Percentiles rank a stretch among this genome's conserved stretches.
Evolutionary conservation across 2,329 filamentous ascomycete genomes (phyloP).

Genomic region (Fusarium solani-melongenae): DNA sequence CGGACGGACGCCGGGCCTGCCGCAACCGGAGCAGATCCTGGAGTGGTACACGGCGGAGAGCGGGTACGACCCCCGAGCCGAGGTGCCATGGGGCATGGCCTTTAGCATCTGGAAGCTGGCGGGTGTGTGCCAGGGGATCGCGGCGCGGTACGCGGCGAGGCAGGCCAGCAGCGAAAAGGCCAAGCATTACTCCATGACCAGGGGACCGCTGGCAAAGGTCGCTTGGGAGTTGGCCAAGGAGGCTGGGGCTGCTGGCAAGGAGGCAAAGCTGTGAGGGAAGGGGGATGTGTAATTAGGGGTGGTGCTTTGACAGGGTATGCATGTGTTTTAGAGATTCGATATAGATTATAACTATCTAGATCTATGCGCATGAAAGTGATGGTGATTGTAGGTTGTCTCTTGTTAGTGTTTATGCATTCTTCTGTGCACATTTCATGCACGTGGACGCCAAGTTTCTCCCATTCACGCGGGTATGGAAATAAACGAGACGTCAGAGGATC

Average conservation of each 20-base stretch:
- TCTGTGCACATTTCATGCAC: not conserved
- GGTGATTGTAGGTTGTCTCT: not conserved
- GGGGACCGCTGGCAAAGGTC: slow-evolving; percentile 78
- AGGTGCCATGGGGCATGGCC: slow-evolving; percentile 70
- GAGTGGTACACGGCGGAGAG: slow-evolving; percentile 60
- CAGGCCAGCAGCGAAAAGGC: slow-evolving; percentile 93
- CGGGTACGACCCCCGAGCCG: slow-evolving; percentile 75
- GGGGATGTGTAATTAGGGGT: not conserved
- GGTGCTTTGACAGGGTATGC: not conserved
- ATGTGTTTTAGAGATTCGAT: not conserved
- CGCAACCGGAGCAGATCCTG: slow-evolving; percentile 54
- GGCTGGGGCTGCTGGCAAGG: slow-evolving; percentile 44
- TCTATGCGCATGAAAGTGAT: not conserved
- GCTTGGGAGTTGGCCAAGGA: slow-evolving; percentile 79
- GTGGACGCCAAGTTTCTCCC: not conserved
- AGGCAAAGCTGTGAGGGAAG: slow-evolving; percentile 41
- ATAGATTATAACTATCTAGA: not conserved
- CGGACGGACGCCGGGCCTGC: slow-evolving; percentile 72
- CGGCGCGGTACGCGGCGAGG: slow-evolving; percentile 82
- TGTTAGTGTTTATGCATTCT: not conserved
- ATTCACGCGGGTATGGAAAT: too few relatives aligned
- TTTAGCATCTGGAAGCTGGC: slow-evolving; percentile 71
- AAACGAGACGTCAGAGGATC: too few relatives aligned
- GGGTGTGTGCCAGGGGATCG: slow-evolving; percentile 86
- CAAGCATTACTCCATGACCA: slow-evolving; percentile 74